Percentiles rank a stretch among this genome's conserved stretches.
These are phyloP conservation scores for Gyromitra esculenta DNA, from an alignment of 2,329 filamentous ascomycete genomes.

Conservation along the genomic window DNA sequence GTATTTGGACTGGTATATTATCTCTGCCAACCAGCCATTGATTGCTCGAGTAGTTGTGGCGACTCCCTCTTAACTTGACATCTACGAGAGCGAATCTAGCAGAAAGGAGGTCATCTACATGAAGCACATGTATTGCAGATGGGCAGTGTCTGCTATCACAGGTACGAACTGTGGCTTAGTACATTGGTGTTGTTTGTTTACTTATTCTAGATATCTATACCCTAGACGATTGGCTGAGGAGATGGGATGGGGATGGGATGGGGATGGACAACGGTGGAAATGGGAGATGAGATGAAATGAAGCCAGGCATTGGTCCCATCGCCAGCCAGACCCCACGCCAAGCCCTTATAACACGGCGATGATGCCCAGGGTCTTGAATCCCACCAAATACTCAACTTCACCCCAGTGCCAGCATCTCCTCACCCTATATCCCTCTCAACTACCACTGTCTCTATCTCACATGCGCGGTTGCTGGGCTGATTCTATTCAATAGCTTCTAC, in stretches of 20 bases:
- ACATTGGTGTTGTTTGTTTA: background rate
- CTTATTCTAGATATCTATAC: background rate
- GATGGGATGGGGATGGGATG: background rate
- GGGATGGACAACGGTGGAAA: background rate
- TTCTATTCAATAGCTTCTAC: slow-evolving; percentile 8
- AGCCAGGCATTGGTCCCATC: background rate
- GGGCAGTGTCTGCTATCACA: no score
- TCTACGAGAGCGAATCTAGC: background rate
- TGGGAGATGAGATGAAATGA: background rate
- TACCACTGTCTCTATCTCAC: slow-evolving; percentile 11
- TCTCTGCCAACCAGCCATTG: no score
- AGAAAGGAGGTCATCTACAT: no score
- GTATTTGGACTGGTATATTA: no score
- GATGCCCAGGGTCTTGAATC: background rate
- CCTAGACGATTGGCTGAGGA: background rate
- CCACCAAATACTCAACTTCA: background rate
- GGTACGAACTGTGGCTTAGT: background rate
- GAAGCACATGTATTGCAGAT: no score
- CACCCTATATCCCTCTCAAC: background rate
- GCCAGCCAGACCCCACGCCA: background rate
- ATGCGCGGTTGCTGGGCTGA: slow-evolving; percentile 13
- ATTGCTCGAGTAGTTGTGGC: no score
- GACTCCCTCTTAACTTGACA: background rate
- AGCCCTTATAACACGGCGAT: background rate
- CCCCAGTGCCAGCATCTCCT: background rate